These are phyloP conservation scores for Thermoascus crustaceus DNA, from an alignment of 2,329 filamentous ascomycete genomes.

Conservation along the genomic window DNA sequence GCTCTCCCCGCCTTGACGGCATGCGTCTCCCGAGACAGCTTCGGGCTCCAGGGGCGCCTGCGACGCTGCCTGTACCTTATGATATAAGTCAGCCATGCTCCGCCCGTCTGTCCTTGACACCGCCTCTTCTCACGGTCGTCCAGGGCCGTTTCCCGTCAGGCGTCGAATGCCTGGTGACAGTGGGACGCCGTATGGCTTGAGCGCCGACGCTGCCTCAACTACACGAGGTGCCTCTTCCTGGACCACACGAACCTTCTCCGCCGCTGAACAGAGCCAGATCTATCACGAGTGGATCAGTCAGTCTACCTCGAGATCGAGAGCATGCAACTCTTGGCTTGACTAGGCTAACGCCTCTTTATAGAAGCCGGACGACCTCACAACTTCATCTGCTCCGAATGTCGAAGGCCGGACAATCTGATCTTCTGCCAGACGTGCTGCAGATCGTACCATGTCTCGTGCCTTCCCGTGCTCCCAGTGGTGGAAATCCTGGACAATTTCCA, in stretches of 20 bases:
- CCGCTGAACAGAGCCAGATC: constrained; percentile 15
- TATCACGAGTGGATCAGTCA: constrained; percentile 24
- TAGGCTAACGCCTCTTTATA: constrained; percentile 9
- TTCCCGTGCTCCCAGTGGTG: constrained; percentile 7
- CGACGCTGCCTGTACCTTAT: neutral
- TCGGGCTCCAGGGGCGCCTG: neutral
- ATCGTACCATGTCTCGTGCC: constrained; percentile 21
- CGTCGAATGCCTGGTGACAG: neutral
- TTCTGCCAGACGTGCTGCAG: constrained; percentile 23
- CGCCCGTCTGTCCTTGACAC: neutral
- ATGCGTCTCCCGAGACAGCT: neutral
- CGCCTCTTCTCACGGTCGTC: neutral
- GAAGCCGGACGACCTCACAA: constrained; percentile 22
- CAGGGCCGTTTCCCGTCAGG: neutral
- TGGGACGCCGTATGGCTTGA: constrained; percentile 4
- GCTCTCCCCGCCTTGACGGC: too few relatives aligned
- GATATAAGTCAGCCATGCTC: too few relatives aligned
- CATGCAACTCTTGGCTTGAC: neutral
- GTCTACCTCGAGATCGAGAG: neutral
- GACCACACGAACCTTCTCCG: constrained; percentile 9
- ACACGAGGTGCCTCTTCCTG: constrained; percentile 6
- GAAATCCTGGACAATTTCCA: constrained; percentile 10
- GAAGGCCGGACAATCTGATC: constrained; percentile 18
- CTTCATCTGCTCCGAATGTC: constrained; percentile 21
- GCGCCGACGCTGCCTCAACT: constrained; percentile 1